A percentile compares a stretch with the other conserved stretches of the same genome.
Conservation (phyloP, 2,329 filamentous ascomycete species). For the Pestalotiopsis sp. region DNA sequence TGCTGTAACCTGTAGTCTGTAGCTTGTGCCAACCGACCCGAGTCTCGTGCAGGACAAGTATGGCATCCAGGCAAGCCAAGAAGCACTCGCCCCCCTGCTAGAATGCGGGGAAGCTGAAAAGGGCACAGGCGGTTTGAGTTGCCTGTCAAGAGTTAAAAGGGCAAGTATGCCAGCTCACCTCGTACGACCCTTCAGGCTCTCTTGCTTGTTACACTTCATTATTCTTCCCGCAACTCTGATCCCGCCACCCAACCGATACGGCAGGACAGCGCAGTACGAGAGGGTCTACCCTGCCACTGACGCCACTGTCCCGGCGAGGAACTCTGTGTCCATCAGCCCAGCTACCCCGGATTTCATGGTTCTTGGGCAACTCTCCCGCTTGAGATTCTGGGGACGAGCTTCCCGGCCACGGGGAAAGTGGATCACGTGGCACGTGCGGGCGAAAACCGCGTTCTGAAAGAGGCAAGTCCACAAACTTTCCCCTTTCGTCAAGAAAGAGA, state of each 20-base stretch:
- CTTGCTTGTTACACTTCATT: not conserved
- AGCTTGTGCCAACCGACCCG: too few species aligned
- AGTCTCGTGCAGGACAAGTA: too few species aligned
- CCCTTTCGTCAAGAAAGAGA: not conserved
- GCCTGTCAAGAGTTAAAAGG: constrained; percentile 4
- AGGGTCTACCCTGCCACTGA: not conserved
- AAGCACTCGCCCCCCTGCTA: not conserved
- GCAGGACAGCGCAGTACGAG: not conserved
- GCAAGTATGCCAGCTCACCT: not conserved
- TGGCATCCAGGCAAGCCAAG: not conserved
- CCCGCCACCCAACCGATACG: not conserved
- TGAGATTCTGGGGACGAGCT: not conserved
- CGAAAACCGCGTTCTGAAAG: not conserved
- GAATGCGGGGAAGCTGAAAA: not conserved
- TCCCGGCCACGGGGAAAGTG: not conserved
- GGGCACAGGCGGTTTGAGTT: not conserved
- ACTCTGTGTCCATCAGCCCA: not conserved
- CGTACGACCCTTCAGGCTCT: not conserved
- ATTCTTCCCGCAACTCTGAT: not conserved
- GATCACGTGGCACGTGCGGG: not conserved
- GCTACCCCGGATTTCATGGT: not conserved
- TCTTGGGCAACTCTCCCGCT: not conserved
- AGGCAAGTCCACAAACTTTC: not conserved
- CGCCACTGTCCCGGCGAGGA: not conserved
- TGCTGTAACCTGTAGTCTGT: too few species aligned